A percentile compares a stretch with the other conserved stretches of the same genome.
These are phyloP conservation scores for Pelargonium fulgidum DNA, from an alignment of 441 rosid genomes.

Conservation along the genomic window DNA sequence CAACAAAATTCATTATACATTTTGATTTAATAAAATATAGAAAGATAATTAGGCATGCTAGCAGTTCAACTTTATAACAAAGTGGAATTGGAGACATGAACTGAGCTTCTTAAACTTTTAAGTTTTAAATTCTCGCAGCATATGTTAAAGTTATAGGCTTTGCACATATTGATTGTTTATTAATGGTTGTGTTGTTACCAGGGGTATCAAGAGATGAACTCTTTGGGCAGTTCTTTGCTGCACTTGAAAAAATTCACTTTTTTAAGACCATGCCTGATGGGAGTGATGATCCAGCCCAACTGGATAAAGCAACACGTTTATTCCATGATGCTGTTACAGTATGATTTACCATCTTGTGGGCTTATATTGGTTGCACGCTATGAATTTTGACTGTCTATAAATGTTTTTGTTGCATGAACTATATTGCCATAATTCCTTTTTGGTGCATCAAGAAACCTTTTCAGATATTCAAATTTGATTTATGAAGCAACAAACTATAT, in stretches of 20 bases:
- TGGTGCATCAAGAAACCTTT: background rate
- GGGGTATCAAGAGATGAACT: slow-evolving; percentile 69
- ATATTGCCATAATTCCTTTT: background rate
- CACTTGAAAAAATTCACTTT: slow-evolving; percentile 62
- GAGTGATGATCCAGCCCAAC: slow-evolving; percentile 51
- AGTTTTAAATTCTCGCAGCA: background rate
- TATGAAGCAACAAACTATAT: background rate
- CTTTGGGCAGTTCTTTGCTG: slow-evolving; percentile 66
- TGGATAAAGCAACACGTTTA: slow-evolving; percentile 57
- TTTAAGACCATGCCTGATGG: slow-evolving; percentile 46
- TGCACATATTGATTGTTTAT: slow-evolving; percentile 15
- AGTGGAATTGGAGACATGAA: background rate
- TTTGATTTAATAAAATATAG: too few species aligned
- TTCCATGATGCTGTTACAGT: slow-evolving; percentile 69
- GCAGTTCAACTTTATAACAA: background rate
- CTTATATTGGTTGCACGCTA: slow-evolving; percentile 16
- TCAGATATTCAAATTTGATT: too few species aligned
- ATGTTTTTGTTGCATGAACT: slow-evolving; percentile 7
- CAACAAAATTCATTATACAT: too few species aligned
- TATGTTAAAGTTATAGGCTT: slow-evolving; percentile 2
- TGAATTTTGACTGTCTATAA: slow-evolving; percentile 1
- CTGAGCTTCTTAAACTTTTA: slow-evolving; percentile 1
- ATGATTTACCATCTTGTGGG: slow-evolving; percentile 18
- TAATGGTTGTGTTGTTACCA: slow-evolving; percentile 28
- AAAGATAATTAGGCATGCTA: too few species aligned